Evolutionary conservation across 768 basidiomycete genomes (phyloP).

Genomic region (Pisolithus marmoratus): DNA sequence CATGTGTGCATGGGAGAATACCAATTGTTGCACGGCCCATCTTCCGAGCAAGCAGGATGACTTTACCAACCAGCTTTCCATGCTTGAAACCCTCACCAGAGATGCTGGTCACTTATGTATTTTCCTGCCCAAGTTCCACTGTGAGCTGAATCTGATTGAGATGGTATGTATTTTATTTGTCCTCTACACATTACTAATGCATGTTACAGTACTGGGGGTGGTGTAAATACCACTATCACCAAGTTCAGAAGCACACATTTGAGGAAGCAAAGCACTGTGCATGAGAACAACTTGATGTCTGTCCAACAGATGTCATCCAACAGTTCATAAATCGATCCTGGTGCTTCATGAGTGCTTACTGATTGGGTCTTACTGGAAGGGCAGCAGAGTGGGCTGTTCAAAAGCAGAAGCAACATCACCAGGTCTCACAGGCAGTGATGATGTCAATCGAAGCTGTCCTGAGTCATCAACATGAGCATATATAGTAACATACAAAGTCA

Average conservation of each 20-base stretch:
- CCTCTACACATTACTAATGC: neutral
- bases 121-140: slow-evolving; percentile 18
- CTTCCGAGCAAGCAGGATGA: slow-evolving; percentile 26
- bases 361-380: slow-evolving; percentile 28
- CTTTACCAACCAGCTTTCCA: slow-evolving; percentile 18
- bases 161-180: neutral
- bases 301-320: neutral
- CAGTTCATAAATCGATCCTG: slow-evolving; percentile 16
- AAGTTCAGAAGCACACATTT: neutral
- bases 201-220: neutral
- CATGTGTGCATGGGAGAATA: slow-evolving; percentile 14
- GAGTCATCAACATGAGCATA: neutral
- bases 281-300: neutral
- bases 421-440: slow-evolving; percentile 27
- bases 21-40: slow-evolving; percentile 20
- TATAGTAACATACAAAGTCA: too few species aligned
- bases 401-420: slow-evolving; percentile 17
- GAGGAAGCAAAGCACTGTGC: neutral
- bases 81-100: slow-evolving; percentile 18
- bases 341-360: slow-evolving; percentile 33
- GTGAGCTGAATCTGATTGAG: slow-evolving; percentile 30
- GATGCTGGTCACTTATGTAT: slow-evolving; percentile 22
- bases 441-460: slow-evolving; percentile 27
- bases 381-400: slow-evolving; percentile 33
- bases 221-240: neutral